These are phyloP conservation scores for Boletus albobrunnescens DNA, from an alignment of 1,284 basidiomycete species.

Conservation along the genomic window DNA sequence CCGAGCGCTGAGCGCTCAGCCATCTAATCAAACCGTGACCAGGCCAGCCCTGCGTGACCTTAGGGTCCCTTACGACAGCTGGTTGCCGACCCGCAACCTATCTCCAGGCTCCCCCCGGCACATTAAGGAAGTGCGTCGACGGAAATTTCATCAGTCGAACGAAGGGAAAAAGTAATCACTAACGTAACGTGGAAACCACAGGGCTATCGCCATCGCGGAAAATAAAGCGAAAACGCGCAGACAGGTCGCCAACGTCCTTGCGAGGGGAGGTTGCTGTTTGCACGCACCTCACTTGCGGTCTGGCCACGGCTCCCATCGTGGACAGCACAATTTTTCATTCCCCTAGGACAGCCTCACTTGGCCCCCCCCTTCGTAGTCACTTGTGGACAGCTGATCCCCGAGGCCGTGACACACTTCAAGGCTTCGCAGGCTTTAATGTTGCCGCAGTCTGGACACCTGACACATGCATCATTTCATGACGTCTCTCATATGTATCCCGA, in stretches of 20 bases:
- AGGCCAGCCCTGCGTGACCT: slow-evolving; percentile 1
- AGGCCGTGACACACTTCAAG: slow-evolving; percentile 12
- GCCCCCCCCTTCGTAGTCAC: slow-evolving; percentile 3
- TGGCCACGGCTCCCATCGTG: too few species aligned
- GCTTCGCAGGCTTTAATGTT: slow-evolving; percentile 11
- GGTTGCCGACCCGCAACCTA: slow-evolving; percentile 17
- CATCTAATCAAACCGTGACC: slow-evolving; percentile 2
- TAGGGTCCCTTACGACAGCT: slow-evolving; percentile 25
- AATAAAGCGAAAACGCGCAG: slow-evolving; percentile 7
- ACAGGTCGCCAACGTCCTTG: slow-evolving; percentile 5
- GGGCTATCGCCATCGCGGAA: slow-evolving; percentile 16
- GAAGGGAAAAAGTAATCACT: slow-evolving; percentile 9
- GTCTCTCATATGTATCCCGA: slow-evolving; percentile 9
- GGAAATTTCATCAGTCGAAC: slow-evolving; percentile 13
- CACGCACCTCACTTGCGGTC: slow-evolving; percentile 22
- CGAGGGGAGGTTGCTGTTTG: slow-evolving; percentile 8
- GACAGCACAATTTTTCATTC: slow-evolving; percentile 21
- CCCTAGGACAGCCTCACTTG: slow-evolving; percentile 25
- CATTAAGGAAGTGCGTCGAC: slow-evolving; percentile 12
- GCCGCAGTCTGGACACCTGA: slow-evolving; percentile 13
- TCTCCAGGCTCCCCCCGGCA: slow-evolving; percentile 16
- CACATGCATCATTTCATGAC: slow-evolving; percentile 21
- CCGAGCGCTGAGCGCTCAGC: not conserved
- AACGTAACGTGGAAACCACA: slow-evolving; percentile 27
- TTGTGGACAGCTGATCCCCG: slow-evolving; percentile 2